Evolutionary conservation across 345 rosid species (phyloP).

Genomic region (Turritis glabra): DNA sequence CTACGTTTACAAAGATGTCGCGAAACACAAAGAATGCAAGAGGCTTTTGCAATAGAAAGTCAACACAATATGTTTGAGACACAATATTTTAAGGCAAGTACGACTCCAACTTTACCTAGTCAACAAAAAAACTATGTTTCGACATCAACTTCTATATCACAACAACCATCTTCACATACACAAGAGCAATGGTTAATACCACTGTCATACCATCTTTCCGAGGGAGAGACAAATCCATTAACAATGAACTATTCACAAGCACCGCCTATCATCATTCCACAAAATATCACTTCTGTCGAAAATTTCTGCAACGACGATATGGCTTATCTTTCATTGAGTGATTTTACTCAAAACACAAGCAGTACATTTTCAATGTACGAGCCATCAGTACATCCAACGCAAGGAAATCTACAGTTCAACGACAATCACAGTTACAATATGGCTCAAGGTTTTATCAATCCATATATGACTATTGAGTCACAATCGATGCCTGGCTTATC

Average conservation of each 20-base stretch:
- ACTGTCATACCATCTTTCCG: neutral
- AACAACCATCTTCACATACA: neutral
- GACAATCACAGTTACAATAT: neutral
- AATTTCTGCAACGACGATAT: neutral
- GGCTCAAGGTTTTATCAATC: constrained; percentile 4
- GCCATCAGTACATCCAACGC: neutral
- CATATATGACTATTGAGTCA: neutral
- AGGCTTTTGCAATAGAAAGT: neutral
- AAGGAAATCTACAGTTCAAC: neutral
- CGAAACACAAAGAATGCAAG: constrained; percentile 30
- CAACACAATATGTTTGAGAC: constrained; percentile 19
- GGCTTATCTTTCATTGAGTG: constrained; percentile 14
- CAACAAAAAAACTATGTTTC: neutral
- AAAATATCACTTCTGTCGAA: neutral
- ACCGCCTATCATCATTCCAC: constrained; percentile 4
- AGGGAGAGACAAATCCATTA: neutral
- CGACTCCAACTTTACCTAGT: neutral
- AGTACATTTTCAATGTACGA: neutral
- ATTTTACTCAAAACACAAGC: neutral
- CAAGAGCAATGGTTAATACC: neutral
- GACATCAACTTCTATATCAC: neutral
- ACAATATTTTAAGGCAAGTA: constrained; percentile 3
- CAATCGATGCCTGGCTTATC: neutral
- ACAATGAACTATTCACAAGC: neutral
- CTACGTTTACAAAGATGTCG: constrained; percentile 18